Conservation (phyloP, 2,329 filamentous ascomycete genomes). For the Hypoxylon sp. region DNA sequence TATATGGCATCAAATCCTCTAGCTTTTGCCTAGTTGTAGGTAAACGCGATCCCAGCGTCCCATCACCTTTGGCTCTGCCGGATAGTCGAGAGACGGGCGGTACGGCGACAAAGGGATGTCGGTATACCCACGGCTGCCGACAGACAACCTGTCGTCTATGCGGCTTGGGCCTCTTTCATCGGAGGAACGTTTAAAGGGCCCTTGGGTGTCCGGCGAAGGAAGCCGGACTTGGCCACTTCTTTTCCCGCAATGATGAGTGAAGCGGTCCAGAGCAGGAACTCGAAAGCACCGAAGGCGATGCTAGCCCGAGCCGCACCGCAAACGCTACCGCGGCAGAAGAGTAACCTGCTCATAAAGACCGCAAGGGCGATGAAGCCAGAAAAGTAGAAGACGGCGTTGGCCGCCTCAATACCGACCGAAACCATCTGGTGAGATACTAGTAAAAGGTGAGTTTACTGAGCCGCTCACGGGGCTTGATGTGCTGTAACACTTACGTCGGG, state of each 20-base stretch:
- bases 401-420: constrained; percentile 64
- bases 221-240: constrained; percentile 63
- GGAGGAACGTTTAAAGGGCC: constrained; percentile 51
- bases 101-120: constrained; percentile 54
- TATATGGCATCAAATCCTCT: constrained; percentile 23
- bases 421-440: constrained; percentile 66
- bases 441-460: constrained; percentile 41
- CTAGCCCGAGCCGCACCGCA: constrained; percentile 70
- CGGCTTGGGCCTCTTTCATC: constrained; percentile 59
- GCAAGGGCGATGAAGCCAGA: constrained; percentile 71
- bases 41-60: constrained; percentile 41
- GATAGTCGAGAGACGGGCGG: constrained; percentile 46
- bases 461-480: neutral
- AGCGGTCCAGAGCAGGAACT: constrained; percentile 68
- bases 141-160: constrained; percentile 46
- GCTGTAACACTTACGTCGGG: constrained; percentile 56
- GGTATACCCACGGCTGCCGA: constrained; percentile 49
- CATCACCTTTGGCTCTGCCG: constrained; percentile 31
- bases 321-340: constrained; percentile 71
- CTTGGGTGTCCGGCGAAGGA: constrained; percentile 41
- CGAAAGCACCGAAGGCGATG: constrained; percentile 68
- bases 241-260: constrained; percentile 63
- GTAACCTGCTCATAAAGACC: constrained; percentile 68
- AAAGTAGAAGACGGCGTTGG: constrained; percentile 72
- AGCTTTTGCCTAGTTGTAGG: constrained; percentile 42